These are phyloP conservation scores for Ustilago loliicola DNA, from an alignment of 1,284 basidiomycete species.

Conservation along the genomic window DNA sequence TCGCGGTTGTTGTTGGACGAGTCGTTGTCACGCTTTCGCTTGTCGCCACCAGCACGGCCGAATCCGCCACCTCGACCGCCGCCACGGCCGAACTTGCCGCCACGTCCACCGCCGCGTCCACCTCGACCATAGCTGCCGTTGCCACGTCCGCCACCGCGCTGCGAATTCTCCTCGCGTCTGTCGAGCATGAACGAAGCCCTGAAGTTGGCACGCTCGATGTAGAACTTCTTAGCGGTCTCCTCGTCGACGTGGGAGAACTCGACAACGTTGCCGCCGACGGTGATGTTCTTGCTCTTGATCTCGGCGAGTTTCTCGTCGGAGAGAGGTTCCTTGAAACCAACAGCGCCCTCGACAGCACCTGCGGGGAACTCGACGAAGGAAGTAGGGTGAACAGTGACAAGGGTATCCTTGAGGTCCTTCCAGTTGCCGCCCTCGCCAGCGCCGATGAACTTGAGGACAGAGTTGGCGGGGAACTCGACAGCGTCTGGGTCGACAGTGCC, in stretches of 20 bases:
- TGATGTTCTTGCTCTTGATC: conserved; percentile 72
- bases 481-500: conserved; percentile 80
- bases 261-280: conserved; percentile 71
- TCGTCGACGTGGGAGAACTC: conserved; percentile 71
- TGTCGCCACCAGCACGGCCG: conserved; percentile 31
- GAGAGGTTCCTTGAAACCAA: conserved; percentile 71
- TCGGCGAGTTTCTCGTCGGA: conserved; percentile 72
- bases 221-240: conserved; percentile 80
- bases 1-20: conserved; percentile 21
- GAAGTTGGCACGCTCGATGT: conserved; percentile 79
- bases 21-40: conserved; percentile 56
- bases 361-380: conserved; percentile 60
- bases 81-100: conserved; percentile 40
- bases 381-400: conserved; percentile 60
- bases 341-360: conserved; percentile 71
- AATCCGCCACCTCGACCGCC: conserved; percentile 24
- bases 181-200: conserved; percentile 73
- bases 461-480: conserved; percentile 77
- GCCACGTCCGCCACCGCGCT: conserved; percentile 72
- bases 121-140: conserved; percentile 63
- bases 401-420: conserved; percentile 73
- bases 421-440: conserved; percentile 71
- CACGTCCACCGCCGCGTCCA: conserved; percentile 52
- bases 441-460: conserved; percentile 78
- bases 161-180: conserved; percentile 56